These are phyloP conservation scores for Tinospora cordifolia DNA, from an alignment of 164 flowering plant genomes.

Conservation along the genomic window DNA sequence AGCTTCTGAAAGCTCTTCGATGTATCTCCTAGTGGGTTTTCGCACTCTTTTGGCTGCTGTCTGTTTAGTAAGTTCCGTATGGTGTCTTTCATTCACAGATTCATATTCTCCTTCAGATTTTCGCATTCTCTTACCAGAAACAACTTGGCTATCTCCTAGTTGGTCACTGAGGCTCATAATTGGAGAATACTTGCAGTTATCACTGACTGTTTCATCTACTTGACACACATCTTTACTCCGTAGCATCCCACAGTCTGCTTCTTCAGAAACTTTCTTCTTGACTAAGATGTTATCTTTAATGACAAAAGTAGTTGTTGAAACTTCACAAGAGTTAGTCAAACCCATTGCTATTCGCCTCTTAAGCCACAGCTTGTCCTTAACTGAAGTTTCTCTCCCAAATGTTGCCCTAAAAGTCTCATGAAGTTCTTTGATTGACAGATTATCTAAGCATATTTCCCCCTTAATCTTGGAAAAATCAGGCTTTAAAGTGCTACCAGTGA, in stretches of 20 bases:
- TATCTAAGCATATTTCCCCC: slow-evolving; percentile 73
- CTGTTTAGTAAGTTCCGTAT: slow-evolving; percentile 36
- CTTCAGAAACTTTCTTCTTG: slow-evolving; percentile 27
- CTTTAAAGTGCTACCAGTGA: slow-evolving; percentile 22
- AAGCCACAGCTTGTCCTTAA: slow-evolving; percentile 92
- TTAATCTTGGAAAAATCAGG: slow-evolving; percentile 59
- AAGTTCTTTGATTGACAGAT: slow-evolving; percentile 71
- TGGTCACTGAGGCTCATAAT: slow-evolving; percentile 15
- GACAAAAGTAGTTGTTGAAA: slow-evolving; percentile 49
- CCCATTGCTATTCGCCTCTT: slow-evolving; percentile 93
- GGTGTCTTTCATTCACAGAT: slow-evolving; percentile 32
- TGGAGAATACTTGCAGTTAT: slow-evolving; percentile 19
- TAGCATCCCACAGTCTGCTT: slow-evolving; percentile 3
- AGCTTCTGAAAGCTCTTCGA: slow-evolving; percentile 85
- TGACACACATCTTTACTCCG: slow-evolving; percentile 16
- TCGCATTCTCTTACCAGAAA: slow-evolving; percentile 27
- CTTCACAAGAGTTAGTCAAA: slow-evolving; percentile 76
- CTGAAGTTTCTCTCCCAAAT: slow-evolving; percentile 87
- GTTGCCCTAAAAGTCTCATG: slow-evolving; percentile 83
- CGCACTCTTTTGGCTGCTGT: slow-evolving; percentile 65
- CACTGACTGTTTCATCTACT: slow-evolving; percentile 15
- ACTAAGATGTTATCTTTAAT: slow-evolving; percentile 49
- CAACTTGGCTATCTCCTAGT: slow-evolving; percentile 21
- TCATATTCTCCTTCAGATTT: slow-evolving; percentile 22
- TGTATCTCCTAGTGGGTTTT: slow-evolving; percentile 87